Conservation (phyloP, 2,329 filamentous ascomycete species). For the Fusarium floridanum region DNA sequence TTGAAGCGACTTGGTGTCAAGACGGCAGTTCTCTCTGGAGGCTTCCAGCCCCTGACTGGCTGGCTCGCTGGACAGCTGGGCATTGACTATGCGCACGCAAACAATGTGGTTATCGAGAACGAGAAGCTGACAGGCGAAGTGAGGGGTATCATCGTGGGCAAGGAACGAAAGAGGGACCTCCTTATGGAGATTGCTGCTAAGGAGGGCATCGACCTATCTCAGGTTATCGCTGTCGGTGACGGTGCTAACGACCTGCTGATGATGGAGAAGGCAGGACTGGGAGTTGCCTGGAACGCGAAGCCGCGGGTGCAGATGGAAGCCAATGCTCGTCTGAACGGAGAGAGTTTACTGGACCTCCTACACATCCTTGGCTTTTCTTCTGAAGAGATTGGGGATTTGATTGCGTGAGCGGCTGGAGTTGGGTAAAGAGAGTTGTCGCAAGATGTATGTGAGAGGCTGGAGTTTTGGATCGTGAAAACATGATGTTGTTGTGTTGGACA, state of each 20-base stretch:
- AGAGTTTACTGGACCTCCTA: slow-evolving; percentile 77
- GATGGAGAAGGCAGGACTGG: slow-evolving; percentile 80
- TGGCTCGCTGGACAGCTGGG: slow-evolving; percentile 87
- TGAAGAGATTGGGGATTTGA: slow-evolving; percentile 63
- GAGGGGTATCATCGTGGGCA: slow-evolving; percentile 79
- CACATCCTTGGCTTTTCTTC: slow-evolving; percentile 79
- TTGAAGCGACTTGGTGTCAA: slow-evolving; percentile 85
- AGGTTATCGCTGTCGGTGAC: slow-evolving; percentile 82
- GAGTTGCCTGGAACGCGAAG: slow-evolving; percentile 88
- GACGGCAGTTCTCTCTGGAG: slow-evolving; percentile 91
- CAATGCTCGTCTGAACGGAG: slow-evolving; percentile 77
- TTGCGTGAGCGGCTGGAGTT: slow-evolving; percentile 31
- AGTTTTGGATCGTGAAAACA: slow-evolving; percentile 33
- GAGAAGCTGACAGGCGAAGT: slow-evolving; percentile 78
- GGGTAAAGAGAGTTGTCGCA: slow-evolving; percentile 21
- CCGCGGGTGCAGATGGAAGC: slow-evolving; percentile 84
- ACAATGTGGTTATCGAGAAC: slow-evolving; percentile 78
- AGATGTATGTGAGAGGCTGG: slow-evolving; percentile 11
- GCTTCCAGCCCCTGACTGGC: slow-evolving; percentile 88
- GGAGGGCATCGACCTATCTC: slow-evolving; percentile 74
- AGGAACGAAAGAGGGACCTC: slow-evolving; percentile 79
- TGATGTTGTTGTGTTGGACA: slow-evolving; percentile 33
- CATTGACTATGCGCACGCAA: slow-evolving; percentile 90
- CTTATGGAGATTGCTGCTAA: slow-evolving; percentile 77
- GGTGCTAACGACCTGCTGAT: slow-evolving; percentile 87